Evolutionary conservation across 2,329 filamentous ascomycete genomes (phyloP).

Genomic region (Geosmithia morbida): DNA sequence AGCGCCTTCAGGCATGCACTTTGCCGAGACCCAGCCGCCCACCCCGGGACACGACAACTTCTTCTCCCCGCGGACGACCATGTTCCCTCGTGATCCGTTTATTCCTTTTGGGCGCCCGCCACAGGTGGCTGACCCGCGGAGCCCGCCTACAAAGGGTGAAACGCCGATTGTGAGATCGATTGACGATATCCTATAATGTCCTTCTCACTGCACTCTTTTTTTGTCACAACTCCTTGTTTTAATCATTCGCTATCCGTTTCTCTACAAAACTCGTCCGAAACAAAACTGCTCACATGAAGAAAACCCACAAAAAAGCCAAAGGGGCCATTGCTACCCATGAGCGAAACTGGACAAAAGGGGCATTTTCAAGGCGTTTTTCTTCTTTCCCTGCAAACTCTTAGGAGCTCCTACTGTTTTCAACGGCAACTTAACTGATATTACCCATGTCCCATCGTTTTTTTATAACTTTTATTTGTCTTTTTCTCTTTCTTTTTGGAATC

Average conservation of each 20-base stretch:
- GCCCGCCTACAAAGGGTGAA: constrained; percentile 60
- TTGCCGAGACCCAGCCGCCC: constrained; percentile 32
- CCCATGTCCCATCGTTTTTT: background rate
- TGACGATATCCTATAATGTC: constrained; percentile 54
- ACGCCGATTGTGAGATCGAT: constrained; percentile 66
- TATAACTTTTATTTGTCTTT: background rate
- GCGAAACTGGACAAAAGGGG: background rate
- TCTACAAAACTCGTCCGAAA: too few species aligned
- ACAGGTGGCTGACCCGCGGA: constrained; percentile 51
- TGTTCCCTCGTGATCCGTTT: constrained; percentile 40
- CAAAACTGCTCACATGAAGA: too few species aligned
- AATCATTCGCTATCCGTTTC: too few species aligned
- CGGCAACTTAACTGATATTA: too few species aligned
- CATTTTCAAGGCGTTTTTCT: constrained; percentile 3
- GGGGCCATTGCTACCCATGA: too few species aligned
- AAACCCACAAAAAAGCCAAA: constrained; percentile 10
- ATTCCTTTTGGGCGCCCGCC: constrained; percentile 34
- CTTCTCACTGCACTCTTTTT: background rate
- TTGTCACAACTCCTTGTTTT: background rate
- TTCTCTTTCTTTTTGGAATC: too few species aligned
- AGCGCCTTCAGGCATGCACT: constrained; percentile 27
- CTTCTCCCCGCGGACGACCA: constrained; percentile 36
- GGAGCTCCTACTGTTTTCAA: too few species aligned
- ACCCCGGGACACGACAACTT: constrained; percentile 32
- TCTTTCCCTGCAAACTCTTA: background rate